Conservation (phyloP, 345 rosid species). For the Boechera stricta region DNA sequence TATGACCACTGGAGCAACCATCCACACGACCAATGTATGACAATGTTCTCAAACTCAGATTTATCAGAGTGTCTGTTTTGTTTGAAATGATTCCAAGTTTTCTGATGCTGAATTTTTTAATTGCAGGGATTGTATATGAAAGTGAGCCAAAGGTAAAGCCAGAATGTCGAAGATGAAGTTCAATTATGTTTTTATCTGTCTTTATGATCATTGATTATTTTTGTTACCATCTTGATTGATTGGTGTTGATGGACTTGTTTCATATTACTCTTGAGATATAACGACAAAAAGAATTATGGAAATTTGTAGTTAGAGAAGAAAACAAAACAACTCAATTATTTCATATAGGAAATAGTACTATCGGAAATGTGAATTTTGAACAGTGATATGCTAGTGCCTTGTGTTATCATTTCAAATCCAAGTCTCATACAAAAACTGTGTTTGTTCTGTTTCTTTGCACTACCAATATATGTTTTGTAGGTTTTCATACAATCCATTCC, state of each 20-base stretch:
- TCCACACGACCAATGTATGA: conserved; percentile 79
- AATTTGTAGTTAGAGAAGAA: neutral
- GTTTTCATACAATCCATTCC: neutral
- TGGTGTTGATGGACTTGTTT: neutral
- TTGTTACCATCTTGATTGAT: neutral
- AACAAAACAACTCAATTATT: neutral
- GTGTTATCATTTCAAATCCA: neutral
- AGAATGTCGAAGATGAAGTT: conserved; percentile 6
- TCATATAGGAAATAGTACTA: neutral
- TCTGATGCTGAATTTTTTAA: conserved; percentile 4
- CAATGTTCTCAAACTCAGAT: conserved; percentile 7
- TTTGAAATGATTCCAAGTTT: conserved; percentile 1
- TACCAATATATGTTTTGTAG: neutral
- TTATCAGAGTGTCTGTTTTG: neutral
- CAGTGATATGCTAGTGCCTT: neutral
- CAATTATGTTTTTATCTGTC: conserved; percentile 14
- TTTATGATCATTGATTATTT: conserved; percentile 10
- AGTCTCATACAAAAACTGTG: neutral
- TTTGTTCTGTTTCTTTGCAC: neutral
- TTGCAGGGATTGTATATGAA: conserved; percentile 88
- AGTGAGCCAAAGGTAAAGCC: conserved; percentile 51
- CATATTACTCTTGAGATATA: neutral
- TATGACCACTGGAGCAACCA: conserved; percentile 98
- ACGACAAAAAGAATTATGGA: neutral
- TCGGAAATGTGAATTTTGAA: neutral